Evolutionary conservation across 805 yeast genomes (phyloP).

Genomic region (Monosporozyma unispora): DNA sequence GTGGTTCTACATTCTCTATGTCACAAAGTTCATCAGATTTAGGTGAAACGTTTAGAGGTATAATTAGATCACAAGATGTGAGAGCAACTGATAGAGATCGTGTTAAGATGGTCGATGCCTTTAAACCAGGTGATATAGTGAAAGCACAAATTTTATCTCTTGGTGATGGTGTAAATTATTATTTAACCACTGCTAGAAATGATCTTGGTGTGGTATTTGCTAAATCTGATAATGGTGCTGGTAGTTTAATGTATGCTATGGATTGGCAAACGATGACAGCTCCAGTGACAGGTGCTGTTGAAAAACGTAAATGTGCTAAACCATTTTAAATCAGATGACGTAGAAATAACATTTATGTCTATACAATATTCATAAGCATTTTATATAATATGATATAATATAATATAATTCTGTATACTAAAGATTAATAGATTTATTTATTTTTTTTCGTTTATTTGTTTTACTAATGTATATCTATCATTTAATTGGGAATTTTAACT

Average conservation of each 20-base stretch:
- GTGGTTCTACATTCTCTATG: slow-evolving; percentile 36
- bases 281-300: slow-evolving; percentile 63
- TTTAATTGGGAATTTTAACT: slow-evolving; percentile 20
- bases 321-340: slow-evolving; percentile 42
- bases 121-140: slow-evolving; percentile 86
- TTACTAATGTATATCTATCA: no score
- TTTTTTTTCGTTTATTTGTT: neutral
- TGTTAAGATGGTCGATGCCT: slow-evolving; percentile 69
- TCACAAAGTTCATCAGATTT: slow-evolving; percentile 52
- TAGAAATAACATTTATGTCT: neutral
- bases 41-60: slow-evolving; percentile 84
- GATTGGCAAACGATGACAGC: slow-evolving; percentile 96
- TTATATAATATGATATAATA: neutral
- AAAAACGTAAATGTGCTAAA: slow-evolving; percentile 84
- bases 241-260: slow-evolving; percentile 72
- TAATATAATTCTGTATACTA: neutral
- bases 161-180: slow-evolving; percentile 92
- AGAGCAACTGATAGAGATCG: slow-evolving; percentile 86
- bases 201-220: slow-evolving; percentile 94
- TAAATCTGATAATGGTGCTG: slow-evolving; percentile 52
- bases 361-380: neutral
- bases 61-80: slow-evolving; percentile 79
- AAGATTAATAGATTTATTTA: neutral
- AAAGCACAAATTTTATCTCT: slow-evolving; percentile 71
- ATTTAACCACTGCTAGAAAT: slow-evolving; percentile 79